Evolutionary conservation across 768 basidiomycete species (phyloP).

Genomic region (Trametes sanguinea): DNA sequence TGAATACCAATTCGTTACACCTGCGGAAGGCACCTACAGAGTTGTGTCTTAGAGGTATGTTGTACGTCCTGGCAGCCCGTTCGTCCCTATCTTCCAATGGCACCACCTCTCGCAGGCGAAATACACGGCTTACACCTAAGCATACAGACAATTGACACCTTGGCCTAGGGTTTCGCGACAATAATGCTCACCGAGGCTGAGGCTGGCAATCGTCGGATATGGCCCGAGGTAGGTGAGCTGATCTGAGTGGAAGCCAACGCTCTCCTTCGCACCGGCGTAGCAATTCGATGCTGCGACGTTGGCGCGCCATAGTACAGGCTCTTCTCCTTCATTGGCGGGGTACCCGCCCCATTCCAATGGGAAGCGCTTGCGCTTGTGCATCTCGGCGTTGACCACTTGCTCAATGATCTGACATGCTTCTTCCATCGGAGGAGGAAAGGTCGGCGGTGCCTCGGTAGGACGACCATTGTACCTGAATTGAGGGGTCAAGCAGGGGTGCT

Average conservation of each 20-base stretch:
- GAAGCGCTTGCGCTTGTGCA: constrained; percentile 60
- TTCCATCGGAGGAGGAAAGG: constrained; percentile 73
- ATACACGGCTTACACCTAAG: constrained; percentile 65
- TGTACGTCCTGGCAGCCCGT: constrained; percentile 71
- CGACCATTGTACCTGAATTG: constrained; percentile 78
- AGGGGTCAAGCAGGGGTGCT: neutral
- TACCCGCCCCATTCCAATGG: constrained; percentile 65
- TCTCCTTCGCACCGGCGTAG: constrained; percentile 79
- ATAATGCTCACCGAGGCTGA: constrained; percentile 64
- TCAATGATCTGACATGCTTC: constrained; percentile 75
- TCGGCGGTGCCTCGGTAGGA: constrained; percentile 51
- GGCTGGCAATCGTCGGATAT: constrained; percentile 81
- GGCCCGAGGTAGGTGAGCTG: constrained; percentile 81
- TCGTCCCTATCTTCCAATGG: constrained; percentile 57
- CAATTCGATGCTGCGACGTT: constrained; percentile 88
- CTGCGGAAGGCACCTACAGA: constrained; percentile 48
- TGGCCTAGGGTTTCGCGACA: neutral
- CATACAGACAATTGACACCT: neutral
- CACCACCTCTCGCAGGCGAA: constrained; percentile 77
- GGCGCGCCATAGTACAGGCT: constrained; percentile 58
- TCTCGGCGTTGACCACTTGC: constrained; percentile 67
- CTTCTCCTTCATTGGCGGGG: constrained; percentile 19
- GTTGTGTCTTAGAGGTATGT: constrained; percentile 76
- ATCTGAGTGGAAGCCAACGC: constrained; percentile 82
- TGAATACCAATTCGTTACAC: too few species aligned